Evolutionary conservation across 352 stramenopile species (phyloP), one percentile per base, ranked within the genome.

Genomic region (Phytophthora cactorum): DNA sequence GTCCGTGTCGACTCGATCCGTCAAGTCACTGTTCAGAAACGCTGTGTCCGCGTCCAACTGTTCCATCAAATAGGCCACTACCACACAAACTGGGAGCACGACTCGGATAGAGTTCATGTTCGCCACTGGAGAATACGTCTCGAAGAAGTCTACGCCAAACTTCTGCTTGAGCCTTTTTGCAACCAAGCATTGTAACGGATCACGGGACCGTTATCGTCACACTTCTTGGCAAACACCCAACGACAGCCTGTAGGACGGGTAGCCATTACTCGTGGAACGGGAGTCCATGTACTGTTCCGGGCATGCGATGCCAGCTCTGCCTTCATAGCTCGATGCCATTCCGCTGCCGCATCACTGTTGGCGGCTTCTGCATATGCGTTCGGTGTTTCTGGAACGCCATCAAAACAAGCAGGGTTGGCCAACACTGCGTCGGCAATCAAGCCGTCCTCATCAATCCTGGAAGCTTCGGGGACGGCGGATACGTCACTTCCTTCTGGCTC

Each of bases 31-130:
- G 15, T 31, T 31, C 2, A 27, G 5, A 11, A 50, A 50, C 15
- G 44, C 44, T 9, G 59, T 66, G 32, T 53, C 38, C 3, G 41
- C 59, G 38, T 66, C 49, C 17, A 66, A 15, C 8, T 59, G n/a
- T 10, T 66, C 29, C 17, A 43, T 59, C 2, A 47, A 17, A 38
- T 50, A 66, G 22, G 7, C 46, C 11, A 2, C 22, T 31, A 12
- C 44, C 22, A 15, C n/a, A 10, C n/a, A n/a, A 12, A 45, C 38
- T 46, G 22, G 14, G 4, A 28, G 29, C 14, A 52, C 32, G 27
- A 3, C 8, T 28, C 44, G 7, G 27, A 31, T 51, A 14, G 2
- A 31, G 0, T 14, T 51, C 44, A 28, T 34, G 2, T 51, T 65
- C 6, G 14, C 7, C 7, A 10, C 8, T 15, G 22, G 22, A 2